These are phyloP conservation scores for Alternaria sp. DNA, from an alignment of 2,329 filamentous ascomycete species.

Conservation along the genomic window DNA sequence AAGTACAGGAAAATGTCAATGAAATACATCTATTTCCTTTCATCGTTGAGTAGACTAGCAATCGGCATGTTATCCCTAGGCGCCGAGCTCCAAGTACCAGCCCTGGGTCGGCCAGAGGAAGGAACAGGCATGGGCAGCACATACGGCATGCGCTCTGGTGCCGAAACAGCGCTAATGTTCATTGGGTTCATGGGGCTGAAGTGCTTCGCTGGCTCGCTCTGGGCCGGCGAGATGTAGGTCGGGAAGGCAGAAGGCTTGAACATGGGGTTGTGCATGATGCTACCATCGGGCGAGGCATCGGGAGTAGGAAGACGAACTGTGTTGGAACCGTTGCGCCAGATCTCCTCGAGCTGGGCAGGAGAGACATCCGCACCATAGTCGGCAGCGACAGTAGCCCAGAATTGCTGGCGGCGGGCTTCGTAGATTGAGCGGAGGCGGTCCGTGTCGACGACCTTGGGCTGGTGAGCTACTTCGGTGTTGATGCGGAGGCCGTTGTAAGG, in stretches of 20 bases:
- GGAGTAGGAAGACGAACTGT: conserved; percentile 50
- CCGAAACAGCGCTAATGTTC: conserved; percentile 44
- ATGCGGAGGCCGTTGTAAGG: conserved; percentile 54
- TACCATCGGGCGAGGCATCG: conserved; percentile 51
- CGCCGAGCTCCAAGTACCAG: conserved; percentile 50
- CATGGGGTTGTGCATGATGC: conserved; percentile 47
- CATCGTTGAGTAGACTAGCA: conserved; percentile 51
- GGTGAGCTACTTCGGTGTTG: conserved; percentile 55
- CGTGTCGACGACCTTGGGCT: conserved; percentile 66
- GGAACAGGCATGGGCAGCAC: conserved; percentile 51
- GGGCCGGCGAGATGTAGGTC: conserved; percentile 43
- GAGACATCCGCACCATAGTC: conserved; percentile 73
- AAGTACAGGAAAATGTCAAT: conserved; percentile 3
- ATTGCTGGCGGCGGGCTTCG: conserved; percentile 71
- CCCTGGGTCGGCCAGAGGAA: conserved; percentile 41
- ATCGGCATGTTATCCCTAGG: conserved; percentile 52
- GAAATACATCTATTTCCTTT: conserved; percentile 38
- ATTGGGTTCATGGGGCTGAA: conserved; percentile 45
- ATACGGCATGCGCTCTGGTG: conserved; percentile 48
- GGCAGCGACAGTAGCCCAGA: conserved; percentile 75
- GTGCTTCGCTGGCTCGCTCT: conserved; percentile 43
- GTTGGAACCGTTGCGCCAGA: conserved; percentile 61
- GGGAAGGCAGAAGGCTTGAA: conserved; percentile 43
- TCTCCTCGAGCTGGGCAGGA: conserved; percentile 71
- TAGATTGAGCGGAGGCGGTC: conserved; percentile 75